Evolutionary conservation across 257 asterid genomes (phyloP).

Genomic region (Solanum ossicruentum): DNA sequence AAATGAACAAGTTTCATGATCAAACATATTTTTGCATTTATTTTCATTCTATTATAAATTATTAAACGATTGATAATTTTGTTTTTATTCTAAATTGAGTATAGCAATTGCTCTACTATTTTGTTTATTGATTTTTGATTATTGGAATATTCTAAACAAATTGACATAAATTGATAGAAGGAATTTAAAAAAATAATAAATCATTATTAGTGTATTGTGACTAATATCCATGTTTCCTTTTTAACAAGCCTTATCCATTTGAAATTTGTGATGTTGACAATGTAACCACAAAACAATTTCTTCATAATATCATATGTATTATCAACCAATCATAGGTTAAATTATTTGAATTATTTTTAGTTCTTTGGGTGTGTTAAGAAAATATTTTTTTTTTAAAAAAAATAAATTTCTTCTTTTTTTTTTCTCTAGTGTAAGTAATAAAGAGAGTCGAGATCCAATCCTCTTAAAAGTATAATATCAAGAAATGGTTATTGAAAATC

Average conservation of each 20-base stretch:
- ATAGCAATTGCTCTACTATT: no score
- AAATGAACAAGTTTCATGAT: no score
- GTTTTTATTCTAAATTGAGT: no score
- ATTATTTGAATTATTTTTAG: background rate
- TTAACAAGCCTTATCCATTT: background rate
- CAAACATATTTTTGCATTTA: no score
- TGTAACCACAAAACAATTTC: background rate
- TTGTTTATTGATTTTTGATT: background rate
- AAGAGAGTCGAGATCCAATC: background rate
- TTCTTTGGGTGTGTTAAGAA: background rate
- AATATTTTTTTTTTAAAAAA: accelerated
- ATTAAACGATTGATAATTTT: no score
- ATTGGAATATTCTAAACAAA: background rate
- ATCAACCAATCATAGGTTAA: background rate
- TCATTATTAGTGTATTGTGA: background rate
- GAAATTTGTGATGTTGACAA: background rate
- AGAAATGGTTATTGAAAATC: background rate
- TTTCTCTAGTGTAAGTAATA: background rate
- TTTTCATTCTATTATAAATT: no score
- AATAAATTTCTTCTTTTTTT: background rate
- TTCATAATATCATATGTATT: background rate
- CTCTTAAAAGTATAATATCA: background rate
- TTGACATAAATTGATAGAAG: background rate
- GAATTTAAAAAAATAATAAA: background rate
- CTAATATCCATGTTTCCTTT: background rate